Evolutionary conservation across 441 rosid species (phyloP).

Genomic region (Adansonia grandidieri): DNA sequence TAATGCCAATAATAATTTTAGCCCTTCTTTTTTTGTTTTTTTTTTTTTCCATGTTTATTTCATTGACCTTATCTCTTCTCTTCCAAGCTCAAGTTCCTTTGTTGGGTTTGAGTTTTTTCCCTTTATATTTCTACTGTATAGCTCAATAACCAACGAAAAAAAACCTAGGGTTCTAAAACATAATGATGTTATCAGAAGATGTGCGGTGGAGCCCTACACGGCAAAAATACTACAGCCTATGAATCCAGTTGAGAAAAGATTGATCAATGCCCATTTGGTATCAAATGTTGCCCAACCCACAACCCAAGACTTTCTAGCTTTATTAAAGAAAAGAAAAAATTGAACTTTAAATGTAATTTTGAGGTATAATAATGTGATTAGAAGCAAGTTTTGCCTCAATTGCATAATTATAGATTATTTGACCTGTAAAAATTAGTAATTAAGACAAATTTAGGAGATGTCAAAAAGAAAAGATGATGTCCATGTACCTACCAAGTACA

Average conservation of each 20-base stretch:
- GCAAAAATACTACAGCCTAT: not conserved
- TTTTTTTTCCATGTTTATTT: not conserved
- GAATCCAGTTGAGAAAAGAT: not conserved
- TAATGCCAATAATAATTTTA: not conserved
- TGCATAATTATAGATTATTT: not conserved
- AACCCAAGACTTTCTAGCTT: not conserved
- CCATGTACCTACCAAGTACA: not conserved
- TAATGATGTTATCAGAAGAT: not conserved
- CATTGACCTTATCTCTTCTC: not conserved
- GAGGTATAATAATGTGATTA: not conserved
- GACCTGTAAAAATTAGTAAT: not conserved
- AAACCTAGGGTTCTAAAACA: not conserved
- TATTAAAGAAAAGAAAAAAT: not conserved
- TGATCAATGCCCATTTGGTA: not conserved
- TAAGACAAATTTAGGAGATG: not conserved
- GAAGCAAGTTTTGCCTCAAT: not conserved
- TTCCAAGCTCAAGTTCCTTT: not conserved
- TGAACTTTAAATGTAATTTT: not conserved
- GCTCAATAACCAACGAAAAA: not conserved
- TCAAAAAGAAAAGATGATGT: not conserved
- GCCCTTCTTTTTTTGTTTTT: not conserved
- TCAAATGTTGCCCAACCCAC: not conserved
- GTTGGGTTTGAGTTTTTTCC: not conserved
- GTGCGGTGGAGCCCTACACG: not conserved
- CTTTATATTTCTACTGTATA: not conserved